A percentile compares a stretch with the other conserved stretches of the same genome.
Conservation (phyloP, 1,284 basidiomycete genomes). For the Tetrapyrgos nigripes region DNA sequence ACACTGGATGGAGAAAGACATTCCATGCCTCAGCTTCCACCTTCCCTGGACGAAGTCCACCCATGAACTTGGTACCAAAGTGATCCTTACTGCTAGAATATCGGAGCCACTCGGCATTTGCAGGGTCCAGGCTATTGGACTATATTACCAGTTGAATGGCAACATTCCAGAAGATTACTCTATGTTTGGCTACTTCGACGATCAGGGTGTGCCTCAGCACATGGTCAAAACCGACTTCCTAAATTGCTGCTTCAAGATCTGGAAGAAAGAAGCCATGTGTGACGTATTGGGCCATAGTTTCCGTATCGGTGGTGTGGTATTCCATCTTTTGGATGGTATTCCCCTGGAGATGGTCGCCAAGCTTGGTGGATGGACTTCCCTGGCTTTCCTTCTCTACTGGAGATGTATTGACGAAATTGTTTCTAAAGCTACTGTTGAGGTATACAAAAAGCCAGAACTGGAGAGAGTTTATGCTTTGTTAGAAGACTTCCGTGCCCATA, state of each 20-base stretch:
- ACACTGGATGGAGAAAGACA: background rate
- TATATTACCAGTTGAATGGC: background rate
- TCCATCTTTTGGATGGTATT: conserved; percentile 38
- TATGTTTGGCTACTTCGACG: conserved; percentile 24
- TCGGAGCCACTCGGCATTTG: background rate
- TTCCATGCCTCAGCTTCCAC: background rate
- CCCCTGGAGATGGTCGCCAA: conserved; percentile 39
- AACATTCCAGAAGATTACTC: conserved; percentile 7
- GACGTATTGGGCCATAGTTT: conserved; percentile 39
- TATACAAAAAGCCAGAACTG: background rate
- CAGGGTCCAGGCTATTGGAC: background rate
- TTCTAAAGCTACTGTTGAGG: too few relatives aligned
- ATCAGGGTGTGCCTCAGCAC: conserved; percentile 11
- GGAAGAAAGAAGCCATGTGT: conserved; percentile 23
- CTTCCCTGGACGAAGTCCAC: conserved; percentile 12
- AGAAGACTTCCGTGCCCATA: background rate
- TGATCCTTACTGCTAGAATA: background rate
- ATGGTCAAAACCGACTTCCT: conserved; percentile 27
- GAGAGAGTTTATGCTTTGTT: background rate
- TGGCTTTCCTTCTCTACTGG: conserved; percentile 15
- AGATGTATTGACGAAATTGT: background rate
- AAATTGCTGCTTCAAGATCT: conserved; percentile 28
- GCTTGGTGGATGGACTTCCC: conserved; percentile 27
- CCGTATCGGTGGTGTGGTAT: conserved; percentile 40
- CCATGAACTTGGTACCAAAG: background rate